These are phyloP conservation scores for Ophiocordyceps sinensis DNA, from an alignment of 2,329 filamentous ascomycete species.

Conservation along the genomic window DNA sequence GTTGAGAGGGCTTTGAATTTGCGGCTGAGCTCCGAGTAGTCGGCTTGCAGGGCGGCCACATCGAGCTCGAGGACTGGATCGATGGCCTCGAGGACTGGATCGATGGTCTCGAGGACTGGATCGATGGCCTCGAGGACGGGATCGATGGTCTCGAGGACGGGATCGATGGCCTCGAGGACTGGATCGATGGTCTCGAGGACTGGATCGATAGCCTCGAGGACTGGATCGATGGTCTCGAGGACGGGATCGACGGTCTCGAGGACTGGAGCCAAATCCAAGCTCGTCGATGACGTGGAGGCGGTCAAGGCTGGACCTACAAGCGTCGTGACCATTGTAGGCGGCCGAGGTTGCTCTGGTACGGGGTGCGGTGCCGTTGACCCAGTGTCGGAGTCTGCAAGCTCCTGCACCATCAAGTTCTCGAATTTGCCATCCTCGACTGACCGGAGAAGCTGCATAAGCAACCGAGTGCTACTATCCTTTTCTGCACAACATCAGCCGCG, in stretches of 20 bases:
- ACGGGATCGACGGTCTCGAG: too few relatives aligned
- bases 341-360: too few relatives aligned
- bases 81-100: too few relatives aligned
- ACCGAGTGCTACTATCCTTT: background rate
- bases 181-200: too few relatives aligned
- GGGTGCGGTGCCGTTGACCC: background rate
- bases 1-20: slow-evolving; percentile 25
- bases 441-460: background rate
- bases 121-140: too few relatives aligned
- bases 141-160: too few relatives aligned
- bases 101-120: too few relatives aligned
- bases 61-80: background rate
- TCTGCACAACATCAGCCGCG: background rate
- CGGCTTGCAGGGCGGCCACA: slow-evolving; percentile 9
- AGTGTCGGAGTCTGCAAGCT: background rate
- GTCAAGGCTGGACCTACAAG: background rate
- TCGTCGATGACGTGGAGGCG: background rate
- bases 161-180: too few relatives aligned
- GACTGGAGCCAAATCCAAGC: too few relatives aligned
- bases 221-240: too few relatives aligned
- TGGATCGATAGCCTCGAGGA: too few relatives aligned
- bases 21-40: slow-evolving; percentile 22
- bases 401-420: background rate
- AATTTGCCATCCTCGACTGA: background rate
- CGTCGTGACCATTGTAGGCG: too few relatives aligned